Conservation (phyloP, 805 yeast species). For the Yarrowia keelungensis region DNA sequence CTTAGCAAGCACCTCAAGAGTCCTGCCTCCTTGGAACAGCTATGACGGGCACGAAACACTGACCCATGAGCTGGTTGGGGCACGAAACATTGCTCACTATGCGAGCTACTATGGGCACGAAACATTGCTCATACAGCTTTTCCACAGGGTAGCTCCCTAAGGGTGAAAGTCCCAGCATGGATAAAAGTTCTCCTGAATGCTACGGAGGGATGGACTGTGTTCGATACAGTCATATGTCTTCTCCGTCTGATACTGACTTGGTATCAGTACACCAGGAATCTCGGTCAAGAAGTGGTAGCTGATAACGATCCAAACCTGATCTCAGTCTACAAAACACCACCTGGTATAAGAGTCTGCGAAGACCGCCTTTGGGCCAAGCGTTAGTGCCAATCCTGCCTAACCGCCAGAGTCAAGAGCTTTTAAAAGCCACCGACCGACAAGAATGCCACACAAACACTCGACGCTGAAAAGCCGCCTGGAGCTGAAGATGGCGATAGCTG, state of each 20-base stretch:
- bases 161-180: too few species aligned
- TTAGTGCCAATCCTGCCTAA: neutral
- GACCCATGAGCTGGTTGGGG: too few species aligned
- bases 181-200: too few species aligned
- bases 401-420: constrained; percentile 3
- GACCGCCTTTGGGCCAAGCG: neutral
- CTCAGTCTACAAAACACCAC: neutral
- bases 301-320: neutral
- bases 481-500: neutral
- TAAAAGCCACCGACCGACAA: neutral
- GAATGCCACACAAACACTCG: neutral
- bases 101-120: too few species aligned
- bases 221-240: neutral
- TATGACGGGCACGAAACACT: too few species aligned
- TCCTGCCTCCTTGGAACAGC: neutral
- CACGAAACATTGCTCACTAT: too few species aligned
- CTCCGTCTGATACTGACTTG: neutral
- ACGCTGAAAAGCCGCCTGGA: constrained; percentile 4
- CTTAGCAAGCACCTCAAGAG: constrained; percentile 1
- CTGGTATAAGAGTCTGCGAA: neutral
- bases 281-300: neutral
- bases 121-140: too few species aligned
- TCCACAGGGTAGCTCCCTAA: too few species aligned
- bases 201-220: too few species aligned
- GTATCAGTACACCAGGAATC: neutral